Base-by-base conservation (phyloP, 306 rosid species). In the Abrus pulchellus region DNA sequence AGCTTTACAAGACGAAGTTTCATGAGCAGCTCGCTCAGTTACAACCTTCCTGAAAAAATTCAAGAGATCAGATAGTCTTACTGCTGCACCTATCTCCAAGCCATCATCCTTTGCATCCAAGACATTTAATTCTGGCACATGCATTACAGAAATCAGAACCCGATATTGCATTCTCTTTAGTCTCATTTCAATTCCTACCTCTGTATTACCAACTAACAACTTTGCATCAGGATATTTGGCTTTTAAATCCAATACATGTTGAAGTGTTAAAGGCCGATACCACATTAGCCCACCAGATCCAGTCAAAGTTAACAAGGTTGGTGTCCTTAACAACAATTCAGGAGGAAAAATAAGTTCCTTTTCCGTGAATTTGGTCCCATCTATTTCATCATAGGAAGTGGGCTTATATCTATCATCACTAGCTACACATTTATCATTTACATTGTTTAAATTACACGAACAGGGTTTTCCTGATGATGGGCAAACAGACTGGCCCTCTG, bases 141-240 rank as follows among this genome's bases (percentile, higher is more conserved):
- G 91, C 73, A 88, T 87, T 55, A 90, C 87, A 74, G 90, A 92
- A 74, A 95, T 82, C 80, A 95, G 81, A 78, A 87, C 93, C 83
- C 20, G 79, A 86, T 93, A 89, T 38, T 85, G 93, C 78, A 90
- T 84, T 83, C 89, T 83, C 82, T 95, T 95, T 69, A 93, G 80
- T 80, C 99, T 91, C 92, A 80, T 93, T 88, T 95, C 98, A 74
- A 95, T 95, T 83, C 99, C 99, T 56, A 95, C 99, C 91, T 95
- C 98, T 1, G 93, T 83, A 83, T 95, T 95, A 36, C 99, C 99
- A 40, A 93, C 96, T 80, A 95, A 9, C 68, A 95, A 83, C 88
- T 95, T 95, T 36, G 96, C 97, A 83, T 87, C 91, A 14, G 94
- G 89, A 72, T 87, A 88, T 83, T 85, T 88, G 67, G 84, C 90